Percentiles rank a stretch among this genome's conserved stretches.
Conservation (phyloP, 306 rosid genomes). For the Glycyrrhiza uralensis region DNA sequence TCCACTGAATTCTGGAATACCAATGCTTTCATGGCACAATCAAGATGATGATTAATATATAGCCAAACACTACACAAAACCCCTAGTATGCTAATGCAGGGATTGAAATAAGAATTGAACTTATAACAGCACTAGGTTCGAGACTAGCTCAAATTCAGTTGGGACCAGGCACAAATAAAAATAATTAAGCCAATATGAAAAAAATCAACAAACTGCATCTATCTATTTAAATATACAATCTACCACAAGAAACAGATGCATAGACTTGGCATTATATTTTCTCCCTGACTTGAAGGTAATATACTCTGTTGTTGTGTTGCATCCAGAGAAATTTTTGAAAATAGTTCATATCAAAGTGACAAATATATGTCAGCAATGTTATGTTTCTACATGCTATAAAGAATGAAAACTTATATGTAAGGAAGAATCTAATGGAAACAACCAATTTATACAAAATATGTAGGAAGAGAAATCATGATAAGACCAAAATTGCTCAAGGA, state of each 20-base stretch:
- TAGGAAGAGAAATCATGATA: not conserved
- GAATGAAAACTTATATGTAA: not conserved
- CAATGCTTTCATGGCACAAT: not conserved
- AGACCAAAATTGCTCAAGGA: not conserved
- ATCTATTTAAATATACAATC: not conserved
- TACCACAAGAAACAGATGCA: not conserved
- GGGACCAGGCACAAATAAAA: not conserved
- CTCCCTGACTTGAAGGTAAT: not conserved
- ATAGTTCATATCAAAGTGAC: not conserved
- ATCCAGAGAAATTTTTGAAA: not conserved
- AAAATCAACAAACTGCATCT: not conserved
- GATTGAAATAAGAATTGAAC: not conserved
- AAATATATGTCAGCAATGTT: not conserved
- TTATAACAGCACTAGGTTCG: not conserved
- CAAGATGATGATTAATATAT: not conserved
- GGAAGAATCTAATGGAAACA: slow-evolving; percentile 8
- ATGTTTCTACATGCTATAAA: not conserved
- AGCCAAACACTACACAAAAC: not conserved
- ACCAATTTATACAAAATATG: slow-evolving; percentile 5
- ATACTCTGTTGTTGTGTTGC: not conserved
- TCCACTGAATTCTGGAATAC: not conserved
- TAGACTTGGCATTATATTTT: no score
- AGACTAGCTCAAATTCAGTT: not conserved
- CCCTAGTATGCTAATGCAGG: not conserved
- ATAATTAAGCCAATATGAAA: not conserved